Evolutionary conservation across 2,329 filamentous ascomycete genomes (phyloP), one percentile per base, ranked within the genome.

Genomic region (Beauveria medogensis): DNA sequence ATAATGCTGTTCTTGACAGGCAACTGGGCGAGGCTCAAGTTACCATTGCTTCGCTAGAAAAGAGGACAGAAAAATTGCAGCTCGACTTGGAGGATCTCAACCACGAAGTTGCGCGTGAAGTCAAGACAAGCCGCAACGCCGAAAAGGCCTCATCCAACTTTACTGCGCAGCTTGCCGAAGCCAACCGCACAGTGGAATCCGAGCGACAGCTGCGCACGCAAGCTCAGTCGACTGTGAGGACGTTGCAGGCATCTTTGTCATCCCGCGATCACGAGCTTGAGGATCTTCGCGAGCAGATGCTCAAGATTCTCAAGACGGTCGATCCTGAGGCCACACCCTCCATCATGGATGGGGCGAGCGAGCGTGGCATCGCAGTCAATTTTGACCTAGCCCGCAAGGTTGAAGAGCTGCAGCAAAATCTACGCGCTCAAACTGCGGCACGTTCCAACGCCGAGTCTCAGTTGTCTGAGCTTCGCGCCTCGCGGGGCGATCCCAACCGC

Each of bases 21-120:
- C 91, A 97, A 70, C 81, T 97, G 14, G 91, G 89, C 61, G 92
- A 97, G 66, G 82, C 90, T 6, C 93, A 97, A 68, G 75, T 97
- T 26, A 86, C 86, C 5, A 86, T 96, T 65, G 89, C 89, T 0
- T 89, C 90, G 1, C 77, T 97, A 8, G 92, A 97, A 72, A 97
- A 97, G 78, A 91, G 94, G 72, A 89, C 94, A 57, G 93, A 97
- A 74, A 97, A 97, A 74, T 80, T 97, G 30, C 85, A 92, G 56
- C 82, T 97, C 47, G 92, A 83, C 68, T 75, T 97, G 9, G 93
- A 99, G 71, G 93, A 99, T 71, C 79, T 97, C 41, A 96, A 91
- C 67, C 93, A 97, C 67, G 92, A 97, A 73, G 83, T 97, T 59
- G 89, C 90, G 55, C 84, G 92, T 34, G 93, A 97, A 74, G 91